Conservation (phyloP, 495 filamentous ascomycete genomes). For the Bathelium albidoporum region DNA sequence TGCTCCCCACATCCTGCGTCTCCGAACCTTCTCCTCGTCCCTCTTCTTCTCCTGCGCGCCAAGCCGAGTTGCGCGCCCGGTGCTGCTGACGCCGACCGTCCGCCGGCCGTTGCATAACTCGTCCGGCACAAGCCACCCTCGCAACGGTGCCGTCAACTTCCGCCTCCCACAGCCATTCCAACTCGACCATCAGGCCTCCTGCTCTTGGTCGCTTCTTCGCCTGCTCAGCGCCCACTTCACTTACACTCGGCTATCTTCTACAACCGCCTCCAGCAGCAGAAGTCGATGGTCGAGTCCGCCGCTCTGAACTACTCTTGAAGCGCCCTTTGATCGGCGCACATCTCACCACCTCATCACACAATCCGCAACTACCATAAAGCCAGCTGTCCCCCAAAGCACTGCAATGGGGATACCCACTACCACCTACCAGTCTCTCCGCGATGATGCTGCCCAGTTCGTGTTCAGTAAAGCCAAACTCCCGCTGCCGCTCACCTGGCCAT, state of each 20-base stretch:
- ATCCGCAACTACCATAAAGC: background rate
- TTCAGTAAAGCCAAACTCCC: constrained; percentile 24
- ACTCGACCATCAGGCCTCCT: background rate
- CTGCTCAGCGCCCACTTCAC: background rate
- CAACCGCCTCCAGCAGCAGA: background rate
- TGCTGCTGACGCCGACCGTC: too few species aligned
- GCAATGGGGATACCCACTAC: constrained; percentile 16
- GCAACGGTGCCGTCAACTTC: background rate
- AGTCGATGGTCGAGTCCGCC: background rate
- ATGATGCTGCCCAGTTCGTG: constrained; percentile 20
- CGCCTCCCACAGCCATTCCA: background rate
- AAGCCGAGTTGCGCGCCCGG: too few species aligned
- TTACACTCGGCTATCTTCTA: background rate
- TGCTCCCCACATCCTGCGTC: background rate
- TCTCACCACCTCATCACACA: background rate
- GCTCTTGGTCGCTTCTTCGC: background rate
- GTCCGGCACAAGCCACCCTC: background rate
- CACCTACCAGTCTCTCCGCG: constrained; percentile 21
- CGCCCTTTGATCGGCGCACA: too few species aligned
- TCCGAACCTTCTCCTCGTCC: background rate
- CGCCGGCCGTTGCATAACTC: background rate
- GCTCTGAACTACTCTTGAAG: background rate
- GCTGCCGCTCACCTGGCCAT: constrained; percentile 29
- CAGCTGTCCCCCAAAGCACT: background rate
- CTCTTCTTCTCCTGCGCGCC: background rate